Evolutionary conservation across 1,284 basidiomycete species (phyloP).

Genomic region (Rhodotorula sp.): DNA sequence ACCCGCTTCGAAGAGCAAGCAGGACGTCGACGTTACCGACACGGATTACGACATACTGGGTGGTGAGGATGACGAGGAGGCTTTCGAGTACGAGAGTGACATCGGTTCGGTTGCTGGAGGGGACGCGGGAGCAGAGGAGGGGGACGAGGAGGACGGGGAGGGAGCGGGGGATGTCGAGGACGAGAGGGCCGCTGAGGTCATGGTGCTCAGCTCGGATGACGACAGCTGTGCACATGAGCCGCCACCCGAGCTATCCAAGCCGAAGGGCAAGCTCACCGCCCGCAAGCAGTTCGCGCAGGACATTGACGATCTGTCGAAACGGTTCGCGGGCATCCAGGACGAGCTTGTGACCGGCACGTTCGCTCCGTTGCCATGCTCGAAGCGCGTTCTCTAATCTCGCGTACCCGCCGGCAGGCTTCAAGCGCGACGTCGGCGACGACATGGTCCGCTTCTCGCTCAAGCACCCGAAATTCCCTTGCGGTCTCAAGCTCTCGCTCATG

Average conservation of each 20-base stretch:
- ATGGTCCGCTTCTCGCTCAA: slow-evolving; percentile 23
- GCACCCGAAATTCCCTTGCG: slow-evolving; percentile 6
- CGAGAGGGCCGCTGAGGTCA: not conserved
- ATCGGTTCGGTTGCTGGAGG: not conserved
- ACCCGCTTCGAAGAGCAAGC: not conserved
- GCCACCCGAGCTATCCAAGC: not conserved
- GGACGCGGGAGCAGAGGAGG: not conserved
- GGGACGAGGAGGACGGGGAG: not conserved
- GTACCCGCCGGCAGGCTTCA: slow-evolving; percentile 13
- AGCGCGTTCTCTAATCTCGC: not conserved
- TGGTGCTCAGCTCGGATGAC: not conserved
- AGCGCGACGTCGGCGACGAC: slow-evolving; percentile 34
- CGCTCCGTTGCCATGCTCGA: not conserved
- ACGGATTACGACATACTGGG: not conserved
- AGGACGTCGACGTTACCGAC: not conserved
- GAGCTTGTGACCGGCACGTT: slow-evolving; percentile 19
- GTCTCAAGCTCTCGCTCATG: slow-evolving; percentile 28
- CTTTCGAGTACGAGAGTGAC: slow-evolving; percentile 33
- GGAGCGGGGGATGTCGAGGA: not conserved
- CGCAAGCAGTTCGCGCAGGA: slow-evolving; percentile 34
- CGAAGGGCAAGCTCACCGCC: slow-evolving; percentile 35
- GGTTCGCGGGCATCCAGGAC: slow-evolving; percentile 4
- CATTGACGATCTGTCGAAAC: not conserved
- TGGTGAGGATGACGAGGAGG: slow-evolving; percentile 16
- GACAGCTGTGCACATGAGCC: not conserved